Conservation (phyloP, 2,329 filamentous ascomycete genomes). For the Talaromyces sp. region DNA sequence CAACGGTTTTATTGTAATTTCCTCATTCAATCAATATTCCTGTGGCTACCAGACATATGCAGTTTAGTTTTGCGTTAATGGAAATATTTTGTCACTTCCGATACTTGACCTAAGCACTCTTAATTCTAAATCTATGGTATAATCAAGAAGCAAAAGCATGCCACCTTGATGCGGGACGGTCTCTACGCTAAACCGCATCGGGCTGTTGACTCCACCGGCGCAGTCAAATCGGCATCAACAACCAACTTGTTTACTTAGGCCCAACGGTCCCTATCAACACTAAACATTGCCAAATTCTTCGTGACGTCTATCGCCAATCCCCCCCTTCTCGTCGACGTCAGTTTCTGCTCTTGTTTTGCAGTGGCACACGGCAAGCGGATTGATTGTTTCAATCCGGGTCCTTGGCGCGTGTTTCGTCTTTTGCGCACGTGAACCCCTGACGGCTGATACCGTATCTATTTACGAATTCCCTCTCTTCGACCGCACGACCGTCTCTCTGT, state of each 20-base stretch:
- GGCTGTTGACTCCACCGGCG: conserved; percentile 5
- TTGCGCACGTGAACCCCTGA: conserved; percentile 19
- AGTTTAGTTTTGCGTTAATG: neutral
- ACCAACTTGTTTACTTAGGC: conserved; percentile 15
- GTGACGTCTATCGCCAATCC: conserved; percentile 13
- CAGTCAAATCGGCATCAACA: conserved; percentile 14
- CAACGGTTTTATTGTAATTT: neutral
- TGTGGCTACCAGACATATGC: conserved; percentile 9
- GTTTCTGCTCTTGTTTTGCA: neutral
- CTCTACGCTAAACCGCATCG: conserved; percentile 7
- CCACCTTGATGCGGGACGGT: conserved; percentile 14
- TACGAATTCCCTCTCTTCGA: conserved; percentile 7
- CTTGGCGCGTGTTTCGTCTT: conserved; percentile 16
- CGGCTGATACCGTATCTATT: conserved; percentile 11
- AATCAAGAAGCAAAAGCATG: neutral
- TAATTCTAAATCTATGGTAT: neutral
- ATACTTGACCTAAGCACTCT: neutral
- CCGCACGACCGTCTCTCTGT: neutral
- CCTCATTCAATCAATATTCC: neutral
- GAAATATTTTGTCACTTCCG: neutral
- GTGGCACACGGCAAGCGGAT: neutral
- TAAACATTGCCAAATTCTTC: conserved; percentile 3
- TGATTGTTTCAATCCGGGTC: conserved; percentile 1
- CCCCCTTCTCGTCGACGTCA: neutral
- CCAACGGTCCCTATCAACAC: neutral